These are phyloP conservation scores for Kwoniella dejecticola DNA, from an alignment of 768 basidiomycete genomes.

Conservation along the genomic window DNA sequence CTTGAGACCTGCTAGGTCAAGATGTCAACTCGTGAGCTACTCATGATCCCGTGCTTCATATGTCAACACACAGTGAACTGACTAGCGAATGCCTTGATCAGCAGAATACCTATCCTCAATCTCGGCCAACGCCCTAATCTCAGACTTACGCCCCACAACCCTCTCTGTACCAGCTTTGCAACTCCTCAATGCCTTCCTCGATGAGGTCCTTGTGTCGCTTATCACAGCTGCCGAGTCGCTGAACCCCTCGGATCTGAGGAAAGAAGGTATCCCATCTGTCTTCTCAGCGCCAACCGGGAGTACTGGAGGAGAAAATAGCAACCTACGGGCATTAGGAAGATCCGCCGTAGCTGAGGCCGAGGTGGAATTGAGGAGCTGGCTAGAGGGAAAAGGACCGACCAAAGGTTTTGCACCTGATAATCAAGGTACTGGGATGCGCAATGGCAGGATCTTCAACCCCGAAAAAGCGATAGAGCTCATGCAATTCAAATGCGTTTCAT, in stretches of 20 bases:
- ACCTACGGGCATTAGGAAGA: constrained; percentile 68
- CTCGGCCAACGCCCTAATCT: constrained; percentile 87
- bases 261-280: constrained; percentile 43
- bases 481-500: constrained; percentile 63
- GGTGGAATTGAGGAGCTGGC: constrained; percentile 84
- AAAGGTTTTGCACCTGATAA: constrained; percentile 37
- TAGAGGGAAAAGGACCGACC: constrained; percentile 61
- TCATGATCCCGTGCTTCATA: no score
- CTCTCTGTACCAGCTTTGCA: constrained; percentile 75
- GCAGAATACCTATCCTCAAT: constrained; percentile 77
- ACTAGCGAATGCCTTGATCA: constrained; percentile 32
- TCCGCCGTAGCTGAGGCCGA: constrained; percentile 91
- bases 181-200: constrained; percentile 52
- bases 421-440: constrained; percentile 33
- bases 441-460: constrained; percentile 36
- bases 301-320: constrained; percentile 33
- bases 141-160: constrained; percentile 87
- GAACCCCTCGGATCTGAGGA: constrained; percentile 46
- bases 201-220: constrained; percentile 46
- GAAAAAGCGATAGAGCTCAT: constrained; percentile 61
- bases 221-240: constrained; percentile 39
- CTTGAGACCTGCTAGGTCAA: no score
- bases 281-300: constrained; percentile 35
- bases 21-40: no score
- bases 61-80: no score